Base-by-base conservation (phyloP, 352 stramenopile species). In the Blastocystis sp. region DNA sequence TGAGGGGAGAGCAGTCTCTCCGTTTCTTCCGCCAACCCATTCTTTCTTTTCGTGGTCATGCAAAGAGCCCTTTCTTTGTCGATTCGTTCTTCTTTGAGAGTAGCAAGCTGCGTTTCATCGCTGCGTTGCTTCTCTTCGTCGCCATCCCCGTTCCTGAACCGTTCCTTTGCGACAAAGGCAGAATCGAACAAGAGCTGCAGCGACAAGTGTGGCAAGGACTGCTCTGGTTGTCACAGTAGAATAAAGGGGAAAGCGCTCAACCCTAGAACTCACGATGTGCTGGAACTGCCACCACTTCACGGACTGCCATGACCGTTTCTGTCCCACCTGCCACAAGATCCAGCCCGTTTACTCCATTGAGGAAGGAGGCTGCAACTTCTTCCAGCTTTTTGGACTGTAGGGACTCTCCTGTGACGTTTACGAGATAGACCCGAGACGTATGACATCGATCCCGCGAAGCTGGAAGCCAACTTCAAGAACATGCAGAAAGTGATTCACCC, bases 211-310 rank as follows among this genome's bases (percentile, higher is more conserved):
- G 16, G 16, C 31, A 35, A 59, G 35, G 13, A 29, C 45, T 85
- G 74, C 66, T 10, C 24, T 26, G 55, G 50, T 29, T 85, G 74
- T 29, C 59, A 66, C 60, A 85, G 74, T 85, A 16, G 19, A 26
- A 6, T 19, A 70, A 13, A 12, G 21, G 37, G 39, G 16, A 12
- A n/a, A 13, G 31, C 37, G 1, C 13, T n/a, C 3, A 31, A 35
- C 62, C 16, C 29, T 66, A 89, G 63, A 89, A 66, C 26, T 78
- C 6, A 89, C 55, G 2, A 35, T 55, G 60, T 89, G 79, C 59
- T 89, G 79, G 79, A 89, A 89, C 60, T 89, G 79, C 59, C 63
- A 77, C 33, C 67, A 77, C 51, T 77, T 78, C 29, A 89, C 63
- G 10, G 62, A 89, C 60, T 89, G 79, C 55, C 41, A 78, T 2